A percentile compares a stretch with the other conserved stretches of the same genome.
phyloP scores from a whole-genome alignment of 1,139 yeast genomes.

The Yamadazyma triangularis region DNA sequence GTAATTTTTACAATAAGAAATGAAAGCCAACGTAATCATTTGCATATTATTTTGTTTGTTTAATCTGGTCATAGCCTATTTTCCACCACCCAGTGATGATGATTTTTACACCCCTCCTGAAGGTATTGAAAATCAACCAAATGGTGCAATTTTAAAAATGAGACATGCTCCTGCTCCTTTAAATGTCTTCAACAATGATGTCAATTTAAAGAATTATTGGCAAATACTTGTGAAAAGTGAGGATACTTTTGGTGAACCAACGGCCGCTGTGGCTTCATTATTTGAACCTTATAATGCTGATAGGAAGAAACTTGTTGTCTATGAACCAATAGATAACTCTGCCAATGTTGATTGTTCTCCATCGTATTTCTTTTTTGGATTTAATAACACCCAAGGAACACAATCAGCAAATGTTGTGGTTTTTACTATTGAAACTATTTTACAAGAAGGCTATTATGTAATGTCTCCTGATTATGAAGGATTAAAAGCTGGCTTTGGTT shows the following conservation, averaged over 20 bases:
- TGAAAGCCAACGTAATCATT: too few species aligned
- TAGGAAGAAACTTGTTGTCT: conserved; percentile 23
- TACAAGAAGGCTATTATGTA: conserved; percentile 27
- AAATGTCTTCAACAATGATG: conserved; percentile 13
- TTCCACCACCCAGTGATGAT: conserved; percentile 18
- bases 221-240: conserved; percentile 29
- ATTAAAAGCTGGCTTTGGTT: conserved; percentile 26
- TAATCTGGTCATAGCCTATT: too few species aligned
- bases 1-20: too few species aligned
- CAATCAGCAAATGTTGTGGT: not conserved
- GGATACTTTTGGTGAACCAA: conserved; percentile 26
- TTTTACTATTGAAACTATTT: conserved; percentile 15
- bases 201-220: conserved; percentile 24
- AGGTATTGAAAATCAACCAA: conserved; percentile 15
- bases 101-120: conserved; percentile 19
- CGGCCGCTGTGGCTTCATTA: conserved; percentile 27
- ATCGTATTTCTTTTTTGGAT: not conserved
- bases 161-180: conserved; percentile 20
- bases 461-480: conserved; percentile 34
- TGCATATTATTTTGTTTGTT: too few species aligned
- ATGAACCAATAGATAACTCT: conserved; percentile 33
- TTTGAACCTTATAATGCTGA: conserved; percentile 29
- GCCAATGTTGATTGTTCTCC: conserved; percentile 25
- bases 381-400: not conserved
- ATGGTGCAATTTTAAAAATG: conserved; percentile 18